These are phyloP conservation scores for Aspergillus bombycis DNA, from an alignment of 2,329 filamentous ascomycete genomes.

Conservation along the genomic window DNA sequence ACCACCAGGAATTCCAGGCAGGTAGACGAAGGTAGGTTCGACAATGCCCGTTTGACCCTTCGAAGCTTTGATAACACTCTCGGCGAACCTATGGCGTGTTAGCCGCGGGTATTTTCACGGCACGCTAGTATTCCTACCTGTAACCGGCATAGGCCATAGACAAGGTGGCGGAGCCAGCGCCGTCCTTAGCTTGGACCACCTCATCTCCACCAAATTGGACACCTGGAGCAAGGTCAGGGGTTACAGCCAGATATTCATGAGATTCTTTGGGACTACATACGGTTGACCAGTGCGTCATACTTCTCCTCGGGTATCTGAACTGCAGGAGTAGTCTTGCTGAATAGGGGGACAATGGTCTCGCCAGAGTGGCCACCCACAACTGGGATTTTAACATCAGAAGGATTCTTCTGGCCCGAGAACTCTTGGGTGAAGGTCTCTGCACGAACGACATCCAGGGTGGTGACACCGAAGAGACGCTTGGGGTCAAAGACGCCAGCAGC, in stretches of 20 bases:
- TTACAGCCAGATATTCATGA: neutral
- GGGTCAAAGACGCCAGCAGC: constrained; percentile 89
- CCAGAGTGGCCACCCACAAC: constrained; percentile 97
- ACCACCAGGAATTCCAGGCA: constrained; percentile 84
- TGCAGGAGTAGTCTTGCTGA: constrained; percentile 83
- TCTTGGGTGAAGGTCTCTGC: constrained; percentile 94
- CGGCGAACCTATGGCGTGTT: constrained; percentile 70
- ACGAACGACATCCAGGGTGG: constrained; percentile 96
- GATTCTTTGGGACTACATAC: constrained; percentile 49
- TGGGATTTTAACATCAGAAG: constrained; percentile 80
- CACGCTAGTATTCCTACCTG: constrained; percentile 61
- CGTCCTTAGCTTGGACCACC: constrained; percentile 93
- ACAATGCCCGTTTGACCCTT: constrained; percentile 91
- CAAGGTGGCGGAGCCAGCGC: constrained; percentile 84
- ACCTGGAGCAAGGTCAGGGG: constrained; percentile 43
- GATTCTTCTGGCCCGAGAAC: constrained; percentile 79
- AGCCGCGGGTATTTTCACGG: constrained; percentile 18
- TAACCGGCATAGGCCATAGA: constrained; percentile 96
- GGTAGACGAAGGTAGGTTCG: constrained; percentile 95
- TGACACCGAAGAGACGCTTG: constrained; percentile 96
- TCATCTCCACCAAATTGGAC: constrained; percentile 98
- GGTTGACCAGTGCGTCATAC: constrained; percentile 86
- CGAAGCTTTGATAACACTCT: constrained; percentile 86
- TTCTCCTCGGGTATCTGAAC: constrained; percentile 85
- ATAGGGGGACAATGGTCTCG: constrained; percentile 95